phyloP scores from a whole-genome alignment of 2,329 filamentous ascomycete species.

The Myriangium duriaei region DNA sequence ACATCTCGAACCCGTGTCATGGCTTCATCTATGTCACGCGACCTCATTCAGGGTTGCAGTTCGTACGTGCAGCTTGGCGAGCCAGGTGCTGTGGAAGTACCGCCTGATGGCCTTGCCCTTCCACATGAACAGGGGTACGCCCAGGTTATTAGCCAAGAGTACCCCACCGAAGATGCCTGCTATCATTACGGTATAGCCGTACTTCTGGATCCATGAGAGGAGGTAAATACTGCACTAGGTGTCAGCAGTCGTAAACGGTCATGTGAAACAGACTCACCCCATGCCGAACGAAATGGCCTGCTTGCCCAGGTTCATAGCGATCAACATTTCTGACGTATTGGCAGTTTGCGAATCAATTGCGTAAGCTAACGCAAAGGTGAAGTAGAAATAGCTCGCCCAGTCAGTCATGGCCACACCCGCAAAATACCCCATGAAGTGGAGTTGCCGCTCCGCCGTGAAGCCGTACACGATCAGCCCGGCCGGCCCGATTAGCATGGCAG shows the following conservation, averaged over 20 bases:
- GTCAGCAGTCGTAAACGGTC: not conserved
- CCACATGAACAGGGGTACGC: conserved; percentile 23
- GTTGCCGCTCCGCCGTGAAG: conserved; percentile 20
- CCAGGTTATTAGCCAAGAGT: conserved; percentile 23
- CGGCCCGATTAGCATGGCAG: conserved; percentile 24
- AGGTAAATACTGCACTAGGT: conserved; percentile 20
- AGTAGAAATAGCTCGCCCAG: conserved; percentile 24
- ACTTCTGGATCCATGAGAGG: conserved; percentile 23
- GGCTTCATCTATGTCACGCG: conserved; percentile 12
- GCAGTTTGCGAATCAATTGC: conserved; percentile 47
- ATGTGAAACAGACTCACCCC: conserved; percentile 11
- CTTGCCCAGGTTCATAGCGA: conserved; percentile 27
- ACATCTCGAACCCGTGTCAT: too few species aligned
- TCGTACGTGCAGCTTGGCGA: conserved; percentile 21
- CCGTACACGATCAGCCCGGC: conserved; percentile 26
- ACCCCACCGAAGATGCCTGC: conserved; percentile 24
- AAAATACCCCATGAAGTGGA: conserved; percentile 28
- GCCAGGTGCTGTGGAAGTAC: conserved; percentile 20
- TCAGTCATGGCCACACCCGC: conserved; percentile 25
- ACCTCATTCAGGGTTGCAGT: conserved; percentile 17
- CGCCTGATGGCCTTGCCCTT: conserved; percentile 23
- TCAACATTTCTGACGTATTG: conserved; percentile 51
- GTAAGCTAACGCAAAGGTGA: conserved; percentile 45
- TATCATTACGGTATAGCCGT: conserved; percentile 24
- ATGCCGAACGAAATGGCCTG: conserved; percentile 26